phyloP scores from a whole-genome alignment of 768 basidiomycete species.

The Lentinula boryana region DNA sequence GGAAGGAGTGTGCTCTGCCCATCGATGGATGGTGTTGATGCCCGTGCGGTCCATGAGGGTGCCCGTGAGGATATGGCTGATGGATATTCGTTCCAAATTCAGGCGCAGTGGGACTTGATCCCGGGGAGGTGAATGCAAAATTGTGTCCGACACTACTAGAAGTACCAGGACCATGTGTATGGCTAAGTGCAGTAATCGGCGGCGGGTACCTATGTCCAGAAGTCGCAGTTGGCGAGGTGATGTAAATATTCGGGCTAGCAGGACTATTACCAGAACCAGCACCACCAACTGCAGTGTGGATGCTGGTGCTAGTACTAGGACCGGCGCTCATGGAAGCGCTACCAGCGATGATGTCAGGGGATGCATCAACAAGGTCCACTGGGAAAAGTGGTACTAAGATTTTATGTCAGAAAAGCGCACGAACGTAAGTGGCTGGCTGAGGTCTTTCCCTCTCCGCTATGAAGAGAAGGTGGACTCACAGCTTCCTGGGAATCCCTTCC shows the following conservation, averaged over 20 bases:
- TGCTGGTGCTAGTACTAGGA: background rate
- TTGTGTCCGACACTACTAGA: background rate
- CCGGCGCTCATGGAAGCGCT: background rate
- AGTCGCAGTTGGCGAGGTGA: constrained; percentile 56
- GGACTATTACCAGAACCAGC: constrained; percentile 18
- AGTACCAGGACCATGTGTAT: background rate
- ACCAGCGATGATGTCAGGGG: background rate
- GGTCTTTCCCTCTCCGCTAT: background rate
- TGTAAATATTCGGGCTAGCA: constrained; percentile 59
- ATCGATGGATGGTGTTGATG: constrained; percentile 24
- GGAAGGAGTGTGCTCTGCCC: constrained; percentile 29
- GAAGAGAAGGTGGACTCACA: constrained; percentile 29
- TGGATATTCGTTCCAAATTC: constrained; percentile 23
- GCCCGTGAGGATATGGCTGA: constrained; percentile 17
- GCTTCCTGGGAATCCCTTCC: constrained; percentile 47
- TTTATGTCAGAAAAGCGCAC: background rate
- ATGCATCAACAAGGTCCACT: constrained; percentile 45
- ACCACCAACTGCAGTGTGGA: background rate
- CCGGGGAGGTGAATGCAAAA: constrained; percentile 12
- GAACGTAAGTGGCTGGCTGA: background rate
- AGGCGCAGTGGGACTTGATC: constrained; percentile 34
- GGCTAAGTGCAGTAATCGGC: constrained; percentile 22
- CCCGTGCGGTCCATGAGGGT: constrained; percentile 15
- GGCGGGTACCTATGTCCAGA: constrained; percentile 33
- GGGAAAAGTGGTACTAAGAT: constrained; percentile 39